Evolutionary conservation across 75 land plant species (phyloP).

Genomic region (Larix kaempferi): DNA sequence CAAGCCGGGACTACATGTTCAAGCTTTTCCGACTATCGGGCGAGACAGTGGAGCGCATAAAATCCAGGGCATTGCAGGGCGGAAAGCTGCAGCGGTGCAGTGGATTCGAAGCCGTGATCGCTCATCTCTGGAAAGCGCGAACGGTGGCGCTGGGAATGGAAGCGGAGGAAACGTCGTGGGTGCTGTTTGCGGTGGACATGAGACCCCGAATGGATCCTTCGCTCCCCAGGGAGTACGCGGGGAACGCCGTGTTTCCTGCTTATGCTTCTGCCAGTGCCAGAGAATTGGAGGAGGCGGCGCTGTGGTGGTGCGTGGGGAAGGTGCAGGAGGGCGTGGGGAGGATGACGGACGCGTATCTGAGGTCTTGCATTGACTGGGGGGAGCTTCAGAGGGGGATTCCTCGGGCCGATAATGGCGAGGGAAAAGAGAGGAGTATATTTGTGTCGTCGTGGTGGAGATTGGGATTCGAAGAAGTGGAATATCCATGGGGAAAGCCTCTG

Average conservation of each 20-base stretch:
- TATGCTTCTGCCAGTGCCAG: conserved; percentile 12
- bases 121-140: conserved; percentile 16
- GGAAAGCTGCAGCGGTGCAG: background rate
- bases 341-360: conserved; percentile 30
- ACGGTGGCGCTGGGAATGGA: background rate
- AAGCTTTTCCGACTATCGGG: conserved; percentile 7
- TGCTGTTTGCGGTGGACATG: conserved; percentile 30
- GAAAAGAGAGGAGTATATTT: no score
- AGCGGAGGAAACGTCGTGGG: conserved; percentile 11
- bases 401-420: no score
- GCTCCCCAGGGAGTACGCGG: conserved; percentile 20
- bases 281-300: conserved; percentile 18
- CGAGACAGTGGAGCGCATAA: background rate
- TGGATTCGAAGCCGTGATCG: conserved; percentile 8
- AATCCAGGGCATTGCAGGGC: background rate
- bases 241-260: conserved; percentile 39
- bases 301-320: conserved; percentile 15
- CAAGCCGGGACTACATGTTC: background rate
- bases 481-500: background rate
- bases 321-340: conserved; percentile 24
- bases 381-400: conserved; percentile 6
- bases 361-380: conserved; percentile 30
- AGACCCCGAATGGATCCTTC: conserved; percentile 18
- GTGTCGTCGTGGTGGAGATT: conserved; percentile 2
- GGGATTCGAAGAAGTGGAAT: background rate